phyloP scores from a whole-genome alignment of 2,329 filamentous ascomycete genomes.

The Teratosphaeria gauchensis region DNA sequence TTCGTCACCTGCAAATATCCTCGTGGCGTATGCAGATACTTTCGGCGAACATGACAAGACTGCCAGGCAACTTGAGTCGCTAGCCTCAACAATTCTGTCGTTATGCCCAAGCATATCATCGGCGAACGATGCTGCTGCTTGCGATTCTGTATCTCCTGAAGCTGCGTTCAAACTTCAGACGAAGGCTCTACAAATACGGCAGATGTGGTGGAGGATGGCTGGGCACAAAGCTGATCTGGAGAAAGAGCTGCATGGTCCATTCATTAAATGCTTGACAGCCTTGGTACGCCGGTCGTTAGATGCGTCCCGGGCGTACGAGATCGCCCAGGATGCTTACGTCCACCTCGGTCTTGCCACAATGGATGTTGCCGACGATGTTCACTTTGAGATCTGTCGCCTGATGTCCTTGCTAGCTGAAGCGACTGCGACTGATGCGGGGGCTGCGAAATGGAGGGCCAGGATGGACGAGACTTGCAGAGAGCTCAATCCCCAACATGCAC shows the following conservation, averaged over 20 bases:
- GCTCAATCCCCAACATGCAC: neutral
- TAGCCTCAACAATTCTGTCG: constrained; percentile 56
- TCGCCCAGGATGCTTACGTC: neutral
- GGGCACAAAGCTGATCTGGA: constrained; percentile 50
- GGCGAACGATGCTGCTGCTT: constrained; percentile 49
- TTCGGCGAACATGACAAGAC: constrained; percentile 46
- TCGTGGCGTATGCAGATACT: constrained; percentile 40
- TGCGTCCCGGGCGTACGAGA: neutral
- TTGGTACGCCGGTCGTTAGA: constrained; percentile 31
- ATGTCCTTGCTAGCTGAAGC: constrained; percentile 1
- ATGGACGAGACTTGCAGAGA: neutral
- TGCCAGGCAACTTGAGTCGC: constrained; percentile 54
- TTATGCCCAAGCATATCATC: constrained; percentile 58
- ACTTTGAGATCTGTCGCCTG: neutral
- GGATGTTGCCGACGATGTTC: neutral
- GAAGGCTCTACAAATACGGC: constrained; percentile 51
- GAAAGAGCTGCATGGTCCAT: constrained; percentile 56
- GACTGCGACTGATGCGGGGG: neutral
- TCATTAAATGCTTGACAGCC: constrained; percentile 53
- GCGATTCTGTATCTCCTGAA: constrained; percentile 47
- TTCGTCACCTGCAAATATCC: constrained; percentile 50
- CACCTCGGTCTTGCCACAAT: neutral
- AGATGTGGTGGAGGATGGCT: constrained; percentile 57
- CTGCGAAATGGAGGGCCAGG: neutral
- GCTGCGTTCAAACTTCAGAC: constrained; percentile 54